Conservation (phyloP, 805 yeast species). For the Saccharomyces mikatae region DNA sequence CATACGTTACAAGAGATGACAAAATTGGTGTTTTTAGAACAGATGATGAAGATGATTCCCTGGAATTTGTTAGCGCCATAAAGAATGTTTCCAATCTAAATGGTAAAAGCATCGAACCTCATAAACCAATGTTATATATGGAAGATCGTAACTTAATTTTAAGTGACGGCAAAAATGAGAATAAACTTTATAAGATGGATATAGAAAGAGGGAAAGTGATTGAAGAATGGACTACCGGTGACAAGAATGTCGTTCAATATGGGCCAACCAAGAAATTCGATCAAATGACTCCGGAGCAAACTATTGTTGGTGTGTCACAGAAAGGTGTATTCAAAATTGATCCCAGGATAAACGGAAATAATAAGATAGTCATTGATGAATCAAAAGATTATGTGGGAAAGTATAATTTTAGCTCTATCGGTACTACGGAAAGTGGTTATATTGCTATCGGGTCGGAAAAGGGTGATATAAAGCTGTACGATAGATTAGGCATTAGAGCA, state of each 20-base stretch:
- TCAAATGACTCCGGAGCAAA: slow-evolving; percentile 65
- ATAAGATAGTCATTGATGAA: slow-evolving; percentile 53
- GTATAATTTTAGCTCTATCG: slow-evolving; percentile 47
- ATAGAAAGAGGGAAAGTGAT: slow-evolving; percentile 69
- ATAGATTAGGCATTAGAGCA: slow-evolving; percentile 65
- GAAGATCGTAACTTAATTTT: slow-evolving; percentile 63
- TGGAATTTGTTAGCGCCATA: slow-evolving; percentile 63
- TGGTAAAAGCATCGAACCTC: slow-evolving; percentile 48
- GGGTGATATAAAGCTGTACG: slow-evolving; percentile 72
- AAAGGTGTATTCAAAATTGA: slow-evolving; percentile 68
- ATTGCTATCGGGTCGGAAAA: slow-evolving; percentile 67
- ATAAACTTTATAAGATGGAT: slow-evolving; percentile 64
- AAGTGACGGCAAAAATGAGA: slow-evolving; percentile 41
- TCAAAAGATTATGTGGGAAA: slow-evolving; percentile 48
- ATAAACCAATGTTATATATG: slow-evolving; percentile 66
- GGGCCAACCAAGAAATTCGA: slow-evolving; percentile 70
- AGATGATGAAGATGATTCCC: slow-evolving; percentile 37
- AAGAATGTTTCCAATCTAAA: slow-evolving; percentile 44
- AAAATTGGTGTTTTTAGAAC: slow-evolving; percentile 73
- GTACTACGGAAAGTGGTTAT: slow-evolving; percentile 67
- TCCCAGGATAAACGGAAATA: slow-evolving; percentile 54
- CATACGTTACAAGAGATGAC: slow-evolving; percentile 74
- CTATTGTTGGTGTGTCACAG: slow-evolving; percentile 60
- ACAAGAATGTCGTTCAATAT: slow-evolving; percentile 44
- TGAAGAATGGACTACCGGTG: slow-evolving; percentile 73